Evolutionary conservation across 2,329 filamentous ascomycete genomes (phyloP), one percentile per base, ranked within the genome.

Genomic region (Chrysoporthe puriensis): DNA sequence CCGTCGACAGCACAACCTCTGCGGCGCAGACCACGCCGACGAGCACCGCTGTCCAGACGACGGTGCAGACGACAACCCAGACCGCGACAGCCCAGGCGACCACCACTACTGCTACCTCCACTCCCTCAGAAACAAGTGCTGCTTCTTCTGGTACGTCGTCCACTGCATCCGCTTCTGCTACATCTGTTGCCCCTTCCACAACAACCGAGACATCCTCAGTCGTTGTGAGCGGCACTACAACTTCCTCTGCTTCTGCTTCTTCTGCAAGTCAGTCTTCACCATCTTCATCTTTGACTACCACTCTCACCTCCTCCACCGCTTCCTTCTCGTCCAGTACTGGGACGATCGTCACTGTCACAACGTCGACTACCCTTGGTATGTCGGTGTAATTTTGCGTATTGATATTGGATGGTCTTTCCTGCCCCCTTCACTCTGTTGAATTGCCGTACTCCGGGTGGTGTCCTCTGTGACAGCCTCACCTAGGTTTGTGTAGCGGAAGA

Each of bases 121-220:
- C 67, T 43, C 43, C 64, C 62, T 70, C 68, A 65, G 61, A 65
- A 61, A 44, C 62, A 61, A 61, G 42, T 66, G 67, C 64, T 69
- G 68, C 73, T 72, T 70, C 72, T 66, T 67, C 73, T 73, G 77
- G 73, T 77, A 76, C 72, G 75, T 79, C 73, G 3, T 64, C 62
- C 21, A 16, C 42, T 59, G 67, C 34, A 62, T 60, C 65, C 61
- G 70, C 66, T 57, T 68, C 60, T 70, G 8, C 70, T 69, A 68
- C 70, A 40, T 63, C 71, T 66, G 66, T 68, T 56, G 70, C 73
- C 44, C 66, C 72, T 68, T 62, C 71, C 44, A 73, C 74, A 59
- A 76, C 78, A 66, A 72, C 77, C 67, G 52, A 64, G 66, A 63
- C 63, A 58, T 72, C 71, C 69, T 64, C 73, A 68, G 71, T 71